Evolutionary conservation across 2,329 filamentous ascomycete genomes (phyloP).

Genomic region (Sporothrix phasma): DNA sequence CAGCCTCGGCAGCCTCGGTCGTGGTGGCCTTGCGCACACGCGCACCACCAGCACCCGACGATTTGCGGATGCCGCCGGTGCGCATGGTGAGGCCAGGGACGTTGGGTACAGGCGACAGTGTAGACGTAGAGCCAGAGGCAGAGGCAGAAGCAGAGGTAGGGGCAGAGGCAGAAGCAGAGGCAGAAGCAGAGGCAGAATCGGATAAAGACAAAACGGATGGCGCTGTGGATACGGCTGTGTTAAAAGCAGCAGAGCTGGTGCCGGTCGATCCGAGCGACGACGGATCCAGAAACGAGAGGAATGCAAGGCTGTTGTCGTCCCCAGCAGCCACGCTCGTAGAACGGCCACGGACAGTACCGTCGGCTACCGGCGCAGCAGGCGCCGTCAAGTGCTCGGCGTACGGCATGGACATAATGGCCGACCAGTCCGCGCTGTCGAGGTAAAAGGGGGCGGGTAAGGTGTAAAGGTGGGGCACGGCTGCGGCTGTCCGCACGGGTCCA

Average conservation of each 20-base stretch:
- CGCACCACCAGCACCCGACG: neutral
- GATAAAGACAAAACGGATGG: neutral
- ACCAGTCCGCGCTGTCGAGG: constrained; percentile 10
- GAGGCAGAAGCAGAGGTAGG: neutral
- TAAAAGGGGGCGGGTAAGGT: neutral
- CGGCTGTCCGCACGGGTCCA: neutral
- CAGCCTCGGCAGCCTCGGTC: neutral
- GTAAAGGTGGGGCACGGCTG: neutral
- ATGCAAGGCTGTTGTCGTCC: neutral
- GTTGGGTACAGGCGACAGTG: neutral
- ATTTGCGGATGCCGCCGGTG: neutral
- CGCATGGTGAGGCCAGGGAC: neutral
- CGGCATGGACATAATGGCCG: constrained; percentile 7
- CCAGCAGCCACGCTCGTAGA: too few relatives aligned
- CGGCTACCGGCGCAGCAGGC: neutral
- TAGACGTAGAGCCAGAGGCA: neutral
- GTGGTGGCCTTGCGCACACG: neutral
- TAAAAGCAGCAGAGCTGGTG: neutral
- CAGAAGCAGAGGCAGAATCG: neutral
- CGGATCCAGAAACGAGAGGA: constrained; percentile 2
- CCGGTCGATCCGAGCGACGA: neutral
- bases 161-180: neutral
- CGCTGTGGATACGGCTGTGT: neutral
- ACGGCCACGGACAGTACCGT: neutral
- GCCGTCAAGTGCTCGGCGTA: neutral